Evolutionary conservation across 140 eudicot genomes (phyloP), one percentile per base, ranked within the genome.

Genomic region (Stevia rebaudiana): DNA sequence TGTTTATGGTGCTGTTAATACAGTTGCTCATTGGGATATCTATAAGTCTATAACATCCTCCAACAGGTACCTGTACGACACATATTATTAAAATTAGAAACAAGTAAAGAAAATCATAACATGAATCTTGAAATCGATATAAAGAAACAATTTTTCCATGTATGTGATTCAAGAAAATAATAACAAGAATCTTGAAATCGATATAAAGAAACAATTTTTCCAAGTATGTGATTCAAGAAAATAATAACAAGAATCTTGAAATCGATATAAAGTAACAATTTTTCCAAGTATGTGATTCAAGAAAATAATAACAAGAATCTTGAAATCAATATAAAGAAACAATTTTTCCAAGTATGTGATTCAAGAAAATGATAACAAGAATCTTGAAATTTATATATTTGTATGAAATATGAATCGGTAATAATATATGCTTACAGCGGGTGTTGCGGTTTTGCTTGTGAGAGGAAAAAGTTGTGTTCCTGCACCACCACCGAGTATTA

Each of bases 11-110:
- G 50, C 98, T 92, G 78, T 92, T 92, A 42, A 92, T 81, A 68
- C 98, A 92, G 68, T 92, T 92, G 81, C 98, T 92, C 98, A 92
- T 88, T 7, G 98, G 98, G 56, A 92, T 88, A 76, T 92, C 98
- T 42, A 92, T 92, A 31, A 92, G 94, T 76, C 95, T 78, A 71
- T 92, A 92, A 81, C 98, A 92, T 58, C 98, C 98, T 61, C 96
- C 98, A 48, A 92, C 84, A 6, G 98, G 98, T 57, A 92, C 95
- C 98, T 92, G 76, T 47, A 73, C 3, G 46, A 40, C 8, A 57
- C 41, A 42, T 18, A 63, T 42, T 22, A 37, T 9, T 35, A 23
- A 18, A 73, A 46, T 67, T 68, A 11, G 13, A 56, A 56, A 31
- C 43, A 56, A 55, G 42, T 15, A 55, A 12, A 33, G 12, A 30